Evolutionary conservation across 495 filamentous ascomycete genomes (phyloP).

Genomic region (Penicillium psychrofluorescens): DNA sequence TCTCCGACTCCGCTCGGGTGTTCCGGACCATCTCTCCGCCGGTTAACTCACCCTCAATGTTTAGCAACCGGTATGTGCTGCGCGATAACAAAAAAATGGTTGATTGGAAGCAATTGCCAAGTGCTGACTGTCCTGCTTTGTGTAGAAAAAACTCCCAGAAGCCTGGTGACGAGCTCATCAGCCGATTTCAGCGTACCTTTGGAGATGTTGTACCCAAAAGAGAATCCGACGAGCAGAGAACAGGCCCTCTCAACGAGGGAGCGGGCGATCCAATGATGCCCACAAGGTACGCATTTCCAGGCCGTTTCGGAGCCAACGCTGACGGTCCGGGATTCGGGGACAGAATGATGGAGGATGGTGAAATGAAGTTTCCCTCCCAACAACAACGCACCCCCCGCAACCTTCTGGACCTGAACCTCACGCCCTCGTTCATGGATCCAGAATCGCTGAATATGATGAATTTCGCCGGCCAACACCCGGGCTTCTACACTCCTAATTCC

Average conservation of each 20-base stretch:
- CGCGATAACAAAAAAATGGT: background rate
- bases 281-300: constrained; percentile 16
- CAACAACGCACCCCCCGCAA: constrained; percentile 68
- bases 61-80: constrained; percentile 15
- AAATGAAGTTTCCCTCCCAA: constrained; percentile 58
- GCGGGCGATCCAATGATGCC: constrained; percentile 12
- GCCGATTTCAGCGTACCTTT: constrained; percentile 74
- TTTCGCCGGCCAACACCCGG: constrained; percentile 70
- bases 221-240: background rate
- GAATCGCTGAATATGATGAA: constrained; percentile 70
- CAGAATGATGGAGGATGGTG: constrained; percentile 30
- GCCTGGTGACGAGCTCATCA: constrained; percentile 76
- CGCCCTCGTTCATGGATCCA: constrained; percentile 79
- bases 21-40: background rate
- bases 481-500: constrained; percentile 85
- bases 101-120: too few species aligned
- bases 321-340: background rate
- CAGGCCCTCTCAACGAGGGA: background rate
- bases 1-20: constrained; percentile 2
- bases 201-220: constrained; percentile 49
- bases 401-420: constrained; percentile 76
- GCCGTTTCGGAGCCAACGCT: background rate
- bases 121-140: background rate
- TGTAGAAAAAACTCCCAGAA: constrained; percentile 76
- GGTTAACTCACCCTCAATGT: constrained; percentile 13